A percentile compares a stretch with the other conserved stretches of the same genome.
Conservation (phyloP, 2,329 filamentous ascomycete genomes). For the Monilinia fructicola region DNA sequence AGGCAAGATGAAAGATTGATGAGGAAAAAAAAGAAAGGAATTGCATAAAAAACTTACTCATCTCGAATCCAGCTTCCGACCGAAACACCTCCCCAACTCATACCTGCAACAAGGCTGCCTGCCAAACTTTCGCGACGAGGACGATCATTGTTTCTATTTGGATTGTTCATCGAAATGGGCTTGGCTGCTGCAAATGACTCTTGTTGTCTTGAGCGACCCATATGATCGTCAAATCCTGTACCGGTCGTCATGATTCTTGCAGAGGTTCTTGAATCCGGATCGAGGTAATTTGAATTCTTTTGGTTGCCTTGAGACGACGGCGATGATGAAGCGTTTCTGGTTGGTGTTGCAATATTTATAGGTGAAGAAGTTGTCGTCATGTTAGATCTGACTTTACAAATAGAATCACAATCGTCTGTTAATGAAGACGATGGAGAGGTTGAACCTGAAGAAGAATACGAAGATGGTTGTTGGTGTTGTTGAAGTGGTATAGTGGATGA, state of each 20-base stretch:
- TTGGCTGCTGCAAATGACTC: constrained; percentile 66
- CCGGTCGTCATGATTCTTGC: constrained; percentile 55
- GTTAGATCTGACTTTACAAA: constrained; percentile 25
- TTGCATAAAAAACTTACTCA: constrained; percentile 68
- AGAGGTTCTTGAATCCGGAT: constrained; percentile 40
- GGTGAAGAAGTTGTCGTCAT: constrained; percentile 41
- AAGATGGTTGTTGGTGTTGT: constrained; percentile 8
- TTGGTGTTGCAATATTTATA: constrained; percentile 41
- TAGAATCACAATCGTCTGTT: neutral
- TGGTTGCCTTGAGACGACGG: constrained; percentile 42
- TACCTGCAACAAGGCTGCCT: constrained; percentile 71
- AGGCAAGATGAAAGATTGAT: neutral
- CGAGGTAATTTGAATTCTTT: constrained; percentile 33
- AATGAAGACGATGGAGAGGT: neutral
- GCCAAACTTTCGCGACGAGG: constrained; percentile 62
- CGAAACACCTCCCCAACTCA: constrained; percentile 96
- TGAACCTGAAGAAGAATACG: constrained; percentile 14
- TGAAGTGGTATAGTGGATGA: neutral
- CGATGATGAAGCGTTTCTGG: constrained; percentile 40
- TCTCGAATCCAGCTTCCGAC: constrained; percentile 96
- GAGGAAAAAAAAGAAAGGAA: neutral
- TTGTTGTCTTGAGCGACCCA: constrained; percentile 51
- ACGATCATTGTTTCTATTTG: constrained; percentile 60
- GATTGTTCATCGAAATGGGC: constrained; percentile 65
- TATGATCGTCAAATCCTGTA: constrained; percentile 52